These are phyloP conservation scores for Penicillium flavigenum DNA, from an alignment of 495 filamentous ascomycete species.

Conservation along the genomic window DNA sequence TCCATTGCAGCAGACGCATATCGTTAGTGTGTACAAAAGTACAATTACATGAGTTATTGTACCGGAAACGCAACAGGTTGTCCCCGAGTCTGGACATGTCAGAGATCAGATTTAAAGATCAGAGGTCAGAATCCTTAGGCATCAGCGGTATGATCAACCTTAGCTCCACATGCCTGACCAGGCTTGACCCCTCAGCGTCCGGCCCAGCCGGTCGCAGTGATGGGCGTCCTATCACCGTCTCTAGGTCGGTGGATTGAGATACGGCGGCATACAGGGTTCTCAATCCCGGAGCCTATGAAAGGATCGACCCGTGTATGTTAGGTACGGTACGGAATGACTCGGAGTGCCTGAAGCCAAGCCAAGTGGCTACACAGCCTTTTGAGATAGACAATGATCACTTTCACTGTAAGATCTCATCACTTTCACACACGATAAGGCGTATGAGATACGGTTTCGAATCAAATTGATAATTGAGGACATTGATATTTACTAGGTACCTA, in stretches of 20 bases:
- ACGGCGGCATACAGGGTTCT: conserved; percentile 25
- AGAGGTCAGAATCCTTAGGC: conserved; percentile 3
- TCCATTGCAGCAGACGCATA: neutral
- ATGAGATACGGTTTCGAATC: neutral
- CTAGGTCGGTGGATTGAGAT: conserved; percentile 18
- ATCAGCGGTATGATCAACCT: conserved; percentile 19
- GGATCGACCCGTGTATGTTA: conserved; percentile 14
- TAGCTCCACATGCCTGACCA: conserved; percentile 20
- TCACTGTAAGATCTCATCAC: neutral
- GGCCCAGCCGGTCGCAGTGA: conserved; percentile 23
- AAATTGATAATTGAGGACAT: neutral
- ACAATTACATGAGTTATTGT: conserved; percentile 4
- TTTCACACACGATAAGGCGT: neutral
- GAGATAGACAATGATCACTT: neutral
- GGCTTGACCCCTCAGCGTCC: conserved; percentile 18
- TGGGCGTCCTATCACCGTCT: conserved; percentile 17
- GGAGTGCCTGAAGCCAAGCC: conserved; percentile 18
- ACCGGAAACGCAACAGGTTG: conserved; percentile 2
- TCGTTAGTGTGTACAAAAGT: neutral
- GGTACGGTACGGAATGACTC: conserved; percentile 27
- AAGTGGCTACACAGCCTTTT: conserved; percentile 7
- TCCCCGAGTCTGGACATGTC: conserved; percentile 5
- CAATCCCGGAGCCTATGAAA: conserved; percentile 28
- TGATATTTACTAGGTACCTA: neutral
- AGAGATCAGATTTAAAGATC: neutral